Evolutionary conservation across 331 rosid genomes (phyloP).

Genomic region (Ulmus americana): DNA sequence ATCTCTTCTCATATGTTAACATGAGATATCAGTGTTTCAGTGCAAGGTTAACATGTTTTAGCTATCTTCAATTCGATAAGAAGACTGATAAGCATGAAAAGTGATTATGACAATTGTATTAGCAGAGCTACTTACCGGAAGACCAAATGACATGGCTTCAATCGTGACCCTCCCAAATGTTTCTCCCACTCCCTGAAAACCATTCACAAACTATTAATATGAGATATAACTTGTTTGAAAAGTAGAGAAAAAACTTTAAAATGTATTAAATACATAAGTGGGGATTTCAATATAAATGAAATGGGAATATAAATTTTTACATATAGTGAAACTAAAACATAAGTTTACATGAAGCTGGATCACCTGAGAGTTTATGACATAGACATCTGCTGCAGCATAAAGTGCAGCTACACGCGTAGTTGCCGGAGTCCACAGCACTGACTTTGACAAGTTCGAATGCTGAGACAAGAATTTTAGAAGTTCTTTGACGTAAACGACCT

Average conservation of each 20-base stretch:
- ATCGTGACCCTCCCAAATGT: conserved; percentile 90
- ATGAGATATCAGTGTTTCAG: no score
- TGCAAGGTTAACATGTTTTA: no score
- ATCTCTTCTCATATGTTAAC: no score
- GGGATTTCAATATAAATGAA: background rate
- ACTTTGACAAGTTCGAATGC: conserved; percentile 73
- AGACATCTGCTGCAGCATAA: conserved; percentile 91
- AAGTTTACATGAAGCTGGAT: conserved; percentile 9
- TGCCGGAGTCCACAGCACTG: conserved; percentile 86
- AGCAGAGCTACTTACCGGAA: conserved; percentile 48
- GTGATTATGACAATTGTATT: background rate
- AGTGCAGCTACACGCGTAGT: conserved; percentile 84
- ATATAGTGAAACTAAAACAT: background rate
- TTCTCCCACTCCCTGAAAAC: conserved; percentile 83
- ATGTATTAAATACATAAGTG: no score
- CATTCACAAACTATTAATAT: conserved; percentile 21
- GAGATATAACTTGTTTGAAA: background rate
- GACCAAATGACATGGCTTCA: conserved; percentile 90
- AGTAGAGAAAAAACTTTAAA: background rate
- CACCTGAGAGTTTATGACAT: conserved; percentile 93
- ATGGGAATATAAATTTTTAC: background rate
- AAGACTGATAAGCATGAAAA: background rate
- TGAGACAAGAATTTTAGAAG: conserved; percentile 51
- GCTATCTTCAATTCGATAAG: no score
- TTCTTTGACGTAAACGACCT: conserved; percentile 75